Percentiles rank a stretch among this genome's conserved stretches.
Evolutionary conservation across 2,329 filamentous ascomycete species (phyloP).

Genomic region (Atkinsonella texensis): DNA sequence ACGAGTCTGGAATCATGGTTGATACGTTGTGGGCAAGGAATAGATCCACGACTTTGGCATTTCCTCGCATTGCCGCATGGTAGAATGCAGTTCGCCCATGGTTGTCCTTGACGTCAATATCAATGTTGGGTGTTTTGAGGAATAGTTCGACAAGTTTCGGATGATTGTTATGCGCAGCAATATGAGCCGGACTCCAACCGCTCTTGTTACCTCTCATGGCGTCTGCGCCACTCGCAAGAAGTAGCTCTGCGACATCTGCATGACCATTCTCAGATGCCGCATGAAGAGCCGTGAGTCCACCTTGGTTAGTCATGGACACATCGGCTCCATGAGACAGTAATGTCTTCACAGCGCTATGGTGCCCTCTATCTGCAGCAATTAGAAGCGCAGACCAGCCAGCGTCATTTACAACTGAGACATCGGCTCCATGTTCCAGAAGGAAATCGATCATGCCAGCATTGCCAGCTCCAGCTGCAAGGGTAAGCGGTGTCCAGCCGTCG

Average conservation of each 20-base stretch:
- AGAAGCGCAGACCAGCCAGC: constrained; percentile 1
- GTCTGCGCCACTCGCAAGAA: constrained; percentile 1
- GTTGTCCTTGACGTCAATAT: constrained; percentile 1
- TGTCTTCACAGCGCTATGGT: not conserved
- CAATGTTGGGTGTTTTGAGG: not conserved
- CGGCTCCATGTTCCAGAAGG: constrained; percentile 3
- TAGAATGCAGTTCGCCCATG: constrained; percentile 4
- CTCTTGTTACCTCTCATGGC: not conserved
- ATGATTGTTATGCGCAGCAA: constrained; percentile 4
- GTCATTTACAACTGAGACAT: not conserved
- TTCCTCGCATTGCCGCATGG: constrained; percentile 1
- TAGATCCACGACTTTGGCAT: not conserved
- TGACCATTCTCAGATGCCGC: not conserved
- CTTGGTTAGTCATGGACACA: not conserved
- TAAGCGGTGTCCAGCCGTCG: constrained; percentile 4
- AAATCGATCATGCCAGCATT: not conserved
- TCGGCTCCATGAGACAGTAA: constrained; percentile 3
- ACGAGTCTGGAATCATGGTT: not conserved
- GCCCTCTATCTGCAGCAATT: not conserved
- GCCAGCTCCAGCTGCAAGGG: not conserved
- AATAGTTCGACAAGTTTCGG: constrained; percentile 1
- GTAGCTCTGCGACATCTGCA: not conserved
- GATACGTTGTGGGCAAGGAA: not conserved
- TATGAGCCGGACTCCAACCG: constrained; percentile 4
- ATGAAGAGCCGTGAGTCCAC: constrained; percentile 1